Percentiles rank a stretch among this genome's conserved stretches.
phyloP scores from a whole-genome alignment of 441 rosid species.

The Populus hybrid region DNA sequence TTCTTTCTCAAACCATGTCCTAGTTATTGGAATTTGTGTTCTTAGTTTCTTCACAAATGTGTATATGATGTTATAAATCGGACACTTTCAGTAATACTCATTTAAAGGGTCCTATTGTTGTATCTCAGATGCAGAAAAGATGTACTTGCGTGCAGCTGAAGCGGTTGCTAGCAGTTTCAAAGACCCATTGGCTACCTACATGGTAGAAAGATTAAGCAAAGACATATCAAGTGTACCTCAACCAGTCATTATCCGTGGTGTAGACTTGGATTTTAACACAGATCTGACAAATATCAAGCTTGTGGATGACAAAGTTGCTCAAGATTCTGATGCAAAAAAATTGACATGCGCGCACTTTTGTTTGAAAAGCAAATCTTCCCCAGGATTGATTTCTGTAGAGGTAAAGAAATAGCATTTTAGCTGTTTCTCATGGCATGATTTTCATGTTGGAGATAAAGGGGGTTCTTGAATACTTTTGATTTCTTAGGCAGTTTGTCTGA shows the following conservation, averaged over 20 bases:
- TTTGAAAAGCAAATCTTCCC: constrained; percentile 40
- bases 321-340: constrained; percentile 33
- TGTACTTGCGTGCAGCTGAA: constrained; percentile 42
- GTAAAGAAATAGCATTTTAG: constrained; percentile 33
- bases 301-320: constrained; percentile 36
- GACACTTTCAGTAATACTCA: neutral
- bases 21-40: neutral
- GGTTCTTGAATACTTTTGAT: neutral
- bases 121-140: constrained; percentile 49
- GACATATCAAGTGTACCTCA: constrained; percentile 36
- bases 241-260: constrained; percentile 49
- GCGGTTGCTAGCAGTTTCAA: constrained; percentile 54
- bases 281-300: constrained; percentile 41
- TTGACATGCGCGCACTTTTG: constrained; percentile 59
- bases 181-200: constrained; percentile 49
- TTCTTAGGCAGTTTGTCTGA: neutral
- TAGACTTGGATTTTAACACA: constrained; percentile 48
- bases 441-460: neutral
- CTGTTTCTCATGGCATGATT: constrained; percentile 4
- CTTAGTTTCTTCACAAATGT: neutral
- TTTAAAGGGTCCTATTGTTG: constrained; percentile 11
- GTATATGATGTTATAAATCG: neutral
- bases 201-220: constrained; percentile 47
- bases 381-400: constrained; percentile 47
- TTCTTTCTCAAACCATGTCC: neutral